Percentiles rank a stretch among this genome's conserved stretches.
Evolutionary conservation across 2,329 filamentous ascomycete genomes (phyloP).

Genomic region (Chalara sp.): DNA sequence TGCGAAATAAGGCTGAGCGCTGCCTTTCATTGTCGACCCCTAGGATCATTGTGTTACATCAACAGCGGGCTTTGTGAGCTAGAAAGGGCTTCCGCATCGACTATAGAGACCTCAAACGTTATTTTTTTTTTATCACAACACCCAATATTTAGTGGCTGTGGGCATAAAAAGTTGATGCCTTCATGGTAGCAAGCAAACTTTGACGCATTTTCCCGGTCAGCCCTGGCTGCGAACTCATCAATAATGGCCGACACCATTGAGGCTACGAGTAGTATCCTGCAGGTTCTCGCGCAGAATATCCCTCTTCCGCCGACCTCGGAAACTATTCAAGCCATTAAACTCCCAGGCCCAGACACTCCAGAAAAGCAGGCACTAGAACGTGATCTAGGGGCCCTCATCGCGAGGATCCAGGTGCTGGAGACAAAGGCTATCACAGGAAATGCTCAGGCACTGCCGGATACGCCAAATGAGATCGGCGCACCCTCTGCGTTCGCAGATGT

Average conservation of each 20-base stretch:
- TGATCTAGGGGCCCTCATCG: slow-evolving; percentile 72
- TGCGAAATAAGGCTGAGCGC: too few relatives aligned
- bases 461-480: slow-evolving; percentile 67
- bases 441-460: slow-evolving; percentile 63
- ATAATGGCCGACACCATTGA: slow-evolving; percentile 40
- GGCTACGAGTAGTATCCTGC: slow-evolving; percentile 47
- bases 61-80: too few relatives aligned
- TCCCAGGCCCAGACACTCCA: slow-evolving; percentile 70
- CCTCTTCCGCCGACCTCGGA: slow-evolving; percentile 10
- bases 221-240: slow-evolving; percentile 17
- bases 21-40: too few relatives aligned
- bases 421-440: slow-evolving; percentile 59
- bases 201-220: slow-evolving; percentile 8
- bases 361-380: slow-evolving; percentile 75
- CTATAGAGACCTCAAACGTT: too few relatives aligned
- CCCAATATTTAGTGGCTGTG: too few relatives aligned
- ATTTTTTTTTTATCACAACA: too few relatives aligned
- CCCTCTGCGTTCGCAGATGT: slow-evolving; percentile 58
- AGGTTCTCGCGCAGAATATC: slow-evolving; percentile 37
- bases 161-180: slow-evolving; percentile 12
- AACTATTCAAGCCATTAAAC: slow-evolving; percentile 43
- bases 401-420: slow-evolving; percentile 77
- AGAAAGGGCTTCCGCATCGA: too few relatives aligned
- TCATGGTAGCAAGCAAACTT: slow-evolving; percentile 13
- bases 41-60: too few relatives aligned